These are phyloP conservation scores for Botrytis fragariae DNA, from an alignment of 2,329 filamentous ascomycete genomes.

Conservation along the genomic window DNA sequence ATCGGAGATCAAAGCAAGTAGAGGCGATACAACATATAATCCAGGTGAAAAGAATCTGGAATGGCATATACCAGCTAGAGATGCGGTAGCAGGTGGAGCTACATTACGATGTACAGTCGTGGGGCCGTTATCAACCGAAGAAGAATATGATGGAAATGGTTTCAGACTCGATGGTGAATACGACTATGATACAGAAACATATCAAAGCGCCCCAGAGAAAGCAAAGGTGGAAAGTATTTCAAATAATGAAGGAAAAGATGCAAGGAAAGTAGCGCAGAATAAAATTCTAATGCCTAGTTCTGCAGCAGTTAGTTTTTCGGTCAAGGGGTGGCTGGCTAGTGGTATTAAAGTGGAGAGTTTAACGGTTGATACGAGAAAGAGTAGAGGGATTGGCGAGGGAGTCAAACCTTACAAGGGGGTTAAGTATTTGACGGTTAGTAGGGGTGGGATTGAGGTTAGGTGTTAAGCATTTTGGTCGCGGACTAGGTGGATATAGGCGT, in stretches of 20 bases:
- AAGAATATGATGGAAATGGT: slow-evolving; percentile 43
- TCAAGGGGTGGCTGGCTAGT: slow-evolving; percentile 67
- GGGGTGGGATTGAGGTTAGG: slow-evolving; percentile 61
- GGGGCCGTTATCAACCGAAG: slow-evolving; percentile 55
- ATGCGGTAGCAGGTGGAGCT: slow-evolving; percentile 68
- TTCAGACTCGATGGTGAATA: slow-evolving; percentile 41
- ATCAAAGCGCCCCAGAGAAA: slow-evolving; percentile 46
- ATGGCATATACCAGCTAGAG: slow-evolving; percentile 80
- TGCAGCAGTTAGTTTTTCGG: slow-evolving; percentile 68
- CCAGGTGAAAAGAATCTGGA: slow-evolving; percentile 70
- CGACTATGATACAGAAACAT: slow-evolving; percentile 53
- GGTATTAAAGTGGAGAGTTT: slow-evolving; percentile 68
- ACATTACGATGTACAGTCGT: slow-evolving; percentile 78
- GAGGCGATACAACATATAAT: slow-evolving; percentile 80
- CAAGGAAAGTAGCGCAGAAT: slow-evolving; percentile 62
- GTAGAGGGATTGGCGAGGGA: slow-evolving; percentile 78
- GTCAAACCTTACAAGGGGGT: slow-evolving; percentile 97
- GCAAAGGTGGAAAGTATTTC: slow-evolving; percentile 41
- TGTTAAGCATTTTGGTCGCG: slow-evolving; percentile 41
- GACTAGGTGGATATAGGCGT: slow-evolving; percentile 13
- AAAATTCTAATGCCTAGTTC: slow-evolving; percentile 78
- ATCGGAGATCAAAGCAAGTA: slow-evolving; percentile 74
- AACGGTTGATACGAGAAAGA: slow-evolving; percentile 71
- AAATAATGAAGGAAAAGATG: slow-evolving; percentile 45
- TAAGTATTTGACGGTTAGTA: slow-evolving; percentile 84